Conservation (phyloP, 2,329 filamentous ascomycete genomes). For the Claviceps sp. region DNA sequence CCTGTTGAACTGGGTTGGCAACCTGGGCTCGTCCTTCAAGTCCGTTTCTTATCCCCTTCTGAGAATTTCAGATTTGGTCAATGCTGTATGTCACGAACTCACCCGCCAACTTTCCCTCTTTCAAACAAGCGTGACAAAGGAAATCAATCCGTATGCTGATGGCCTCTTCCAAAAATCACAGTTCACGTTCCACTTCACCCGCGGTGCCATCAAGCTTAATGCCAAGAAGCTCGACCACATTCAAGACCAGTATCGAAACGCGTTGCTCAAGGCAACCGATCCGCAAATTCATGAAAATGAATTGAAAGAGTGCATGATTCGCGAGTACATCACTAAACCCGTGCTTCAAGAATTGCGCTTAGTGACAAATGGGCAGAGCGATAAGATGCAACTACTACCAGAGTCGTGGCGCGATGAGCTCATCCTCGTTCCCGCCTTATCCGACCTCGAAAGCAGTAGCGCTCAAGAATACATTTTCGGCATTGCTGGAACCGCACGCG, state of each 20-base stretch:
- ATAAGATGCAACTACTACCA: slow-evolving; percentile 1
- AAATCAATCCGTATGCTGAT: slow-evolving; percentile 12
- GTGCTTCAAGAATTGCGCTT: slow-evolving; percentile 12
- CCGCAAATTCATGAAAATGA: not conserved
- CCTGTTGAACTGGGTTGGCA: slow-evolving; percentile 66
- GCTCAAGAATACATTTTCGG: slow-evolving; percentile 11
- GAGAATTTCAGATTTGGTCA: slow-evolving; percentile 54
- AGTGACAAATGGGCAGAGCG: slow-evolving; percentile 9
- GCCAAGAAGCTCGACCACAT: slow-evolving; percentile 70
- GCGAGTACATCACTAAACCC: slow-evolving; percentile 11
- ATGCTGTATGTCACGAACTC: slow-evolving; percentile 37
- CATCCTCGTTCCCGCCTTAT: slow-evolving; percentile 14
- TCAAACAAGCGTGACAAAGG: not conserved
- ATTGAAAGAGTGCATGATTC: slow-evolving; percentile 11
- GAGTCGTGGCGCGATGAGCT: slow-evolving; percentile 13
- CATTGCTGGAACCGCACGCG: slow-evolving; percentile 11
- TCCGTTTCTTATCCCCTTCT: slow-evolving; percentile 15
- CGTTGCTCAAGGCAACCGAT: slow-evolving; percentile 17
- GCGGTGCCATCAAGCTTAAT: slow-evolving; percentile 75
- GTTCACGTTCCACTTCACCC: slow-evolving; percentile 81
- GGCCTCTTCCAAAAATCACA: slow-evolving; percentile 16
- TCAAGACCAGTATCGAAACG: slow-evolving; percentile 50
- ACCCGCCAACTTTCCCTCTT: too few relatives aligned
- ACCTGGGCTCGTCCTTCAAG: slow-evolving; percentile 38
- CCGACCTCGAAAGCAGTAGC: slow-evolving; percentile 4